These are phyloP conservation scores for Spathaspora sp. DNA, from an alignment of 805 yeast genomes.

Conservation along the genomic window DNA sequence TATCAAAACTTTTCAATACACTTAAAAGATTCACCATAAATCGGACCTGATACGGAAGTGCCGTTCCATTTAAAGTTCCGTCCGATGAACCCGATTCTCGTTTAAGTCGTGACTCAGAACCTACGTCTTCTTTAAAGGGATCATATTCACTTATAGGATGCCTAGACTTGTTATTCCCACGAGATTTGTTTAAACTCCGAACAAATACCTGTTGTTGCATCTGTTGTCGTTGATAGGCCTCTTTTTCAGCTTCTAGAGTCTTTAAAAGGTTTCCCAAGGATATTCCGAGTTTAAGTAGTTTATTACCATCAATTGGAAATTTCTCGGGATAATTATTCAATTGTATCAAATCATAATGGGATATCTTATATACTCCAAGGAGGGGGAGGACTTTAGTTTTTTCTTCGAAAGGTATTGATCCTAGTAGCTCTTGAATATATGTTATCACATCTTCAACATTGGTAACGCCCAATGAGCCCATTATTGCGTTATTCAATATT, in stretches of 20 bases:
- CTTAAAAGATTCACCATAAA: constrained; percentile 30
- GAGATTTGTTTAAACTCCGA: constrained; percentile 10
- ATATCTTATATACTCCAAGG: constrained; percentile 29
- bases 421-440: constrained; percentile 23
- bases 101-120: background rate
- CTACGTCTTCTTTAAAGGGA: background rate
- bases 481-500: background rate
- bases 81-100: background rate
- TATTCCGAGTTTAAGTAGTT: constrained; percentile 37
- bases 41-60: constrained; percentile 27
- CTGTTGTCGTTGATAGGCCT: constrained; percentile 22
- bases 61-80: constrained; percentile 2
- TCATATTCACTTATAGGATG: constrained; percentile 1
- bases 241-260: constrained; percentile 33
- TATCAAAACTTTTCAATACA: constrained; percentile 38
- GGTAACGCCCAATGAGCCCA: constrained; percentile 1
- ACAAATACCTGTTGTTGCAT: constrained; percentile 12
- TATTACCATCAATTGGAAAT: constrained; percentile 33
- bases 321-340: constrained; percentile 20
- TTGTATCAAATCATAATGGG: constrained; percentile 15
- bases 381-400: constrained; percentile 12
- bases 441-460: constrained; percentile 23
- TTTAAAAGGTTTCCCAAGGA: constrained; percentile 40
- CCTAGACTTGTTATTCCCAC: background rate
- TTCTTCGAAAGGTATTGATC: constrained; percentile 31